These are phyloP conservation scores for Chrysochromulina tobinii DNA, from an alignment of 78 protist species.

Conservation along the genomic window DNA sequence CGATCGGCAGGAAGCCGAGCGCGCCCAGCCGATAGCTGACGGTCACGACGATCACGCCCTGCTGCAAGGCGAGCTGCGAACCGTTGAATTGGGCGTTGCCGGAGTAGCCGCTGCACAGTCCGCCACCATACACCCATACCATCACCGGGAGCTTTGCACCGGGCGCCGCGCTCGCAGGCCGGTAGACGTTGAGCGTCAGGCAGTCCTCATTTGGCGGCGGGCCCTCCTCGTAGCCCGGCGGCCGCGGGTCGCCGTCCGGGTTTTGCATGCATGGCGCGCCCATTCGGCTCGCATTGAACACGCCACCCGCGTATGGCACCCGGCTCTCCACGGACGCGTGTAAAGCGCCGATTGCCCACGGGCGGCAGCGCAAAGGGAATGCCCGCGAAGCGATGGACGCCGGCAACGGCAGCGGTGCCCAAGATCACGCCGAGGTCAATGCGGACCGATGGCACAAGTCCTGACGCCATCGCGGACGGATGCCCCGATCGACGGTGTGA, in stretches of 20 bases:
- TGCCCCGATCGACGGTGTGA: too few relatives aligned
- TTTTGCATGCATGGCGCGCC: neutral
- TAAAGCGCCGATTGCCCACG: neutral
- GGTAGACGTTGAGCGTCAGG: neutral
- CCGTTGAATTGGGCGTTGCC: neutral
- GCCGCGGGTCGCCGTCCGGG: neutral
- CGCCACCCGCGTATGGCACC: neutral
- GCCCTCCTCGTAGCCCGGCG: neutral
- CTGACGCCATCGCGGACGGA: too few relatives aligned
- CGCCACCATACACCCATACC: neutral
- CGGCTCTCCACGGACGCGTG: neutral
- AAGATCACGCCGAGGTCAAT: neutral
- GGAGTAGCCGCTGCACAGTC: neutral
- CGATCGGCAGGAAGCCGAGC: neutral
- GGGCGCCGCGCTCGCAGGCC: neutral
- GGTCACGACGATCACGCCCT: neutral
- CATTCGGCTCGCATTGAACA: neutral
- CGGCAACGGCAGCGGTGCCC: neutral
- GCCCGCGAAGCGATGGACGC: constrained; percentile 3
- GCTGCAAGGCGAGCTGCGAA: neutral
- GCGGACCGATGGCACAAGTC: too few relatives aligned
- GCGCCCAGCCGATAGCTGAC: neutral
- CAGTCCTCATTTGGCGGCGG: neutral
- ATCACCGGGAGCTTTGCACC: neutral
- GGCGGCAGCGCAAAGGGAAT: neutral